Percentiles rank a stretch among this genome's conserved stretches.
Conservation (phyloP, 345 rosid genomes). For the Salix viminalis region DNA sequence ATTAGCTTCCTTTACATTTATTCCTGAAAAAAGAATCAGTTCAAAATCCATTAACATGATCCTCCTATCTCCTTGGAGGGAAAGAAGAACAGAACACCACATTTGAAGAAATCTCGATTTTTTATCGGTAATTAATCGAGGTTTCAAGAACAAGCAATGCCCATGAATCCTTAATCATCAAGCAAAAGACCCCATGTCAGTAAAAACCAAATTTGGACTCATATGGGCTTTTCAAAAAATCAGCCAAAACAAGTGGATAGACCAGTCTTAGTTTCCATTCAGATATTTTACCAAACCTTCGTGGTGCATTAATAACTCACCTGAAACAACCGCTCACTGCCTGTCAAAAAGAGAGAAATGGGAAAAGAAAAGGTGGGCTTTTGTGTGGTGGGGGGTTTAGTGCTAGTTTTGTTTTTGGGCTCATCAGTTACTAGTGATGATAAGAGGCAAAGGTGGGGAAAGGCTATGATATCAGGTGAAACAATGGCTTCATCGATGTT, state of each 20-base stretch:
- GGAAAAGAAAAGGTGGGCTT: slow-evolving; percentile 21
- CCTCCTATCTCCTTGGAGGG: not conserved
- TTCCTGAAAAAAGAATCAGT: not conserved
- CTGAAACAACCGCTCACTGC: too few species aligned
- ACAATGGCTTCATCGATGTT: slow-evolving; percentile 24
- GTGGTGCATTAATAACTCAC: not conserved
- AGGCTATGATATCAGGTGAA: slow-evolving; percentile 16
- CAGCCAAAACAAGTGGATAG: not conserved
- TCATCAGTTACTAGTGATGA: slow-evolving; percentile 13
- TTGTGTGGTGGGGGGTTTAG: not conserved
- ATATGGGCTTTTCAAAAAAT: not conserved
- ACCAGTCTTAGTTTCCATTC: not conserved
- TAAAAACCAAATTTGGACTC: not conserved
- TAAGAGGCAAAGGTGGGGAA: slow-evolving; percentile 22
- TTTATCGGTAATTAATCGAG: not conserved
- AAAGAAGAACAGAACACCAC: slow-evolving; percentile 3
- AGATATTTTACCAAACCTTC: slow-evolving; percentile 8
- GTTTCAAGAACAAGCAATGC: not conserved
- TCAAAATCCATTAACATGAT: not conserved
- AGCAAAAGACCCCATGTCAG: slow-evolving; percentile 1
- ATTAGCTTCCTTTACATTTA: not conserved
- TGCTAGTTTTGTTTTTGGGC: slow-evolving; percentile 1
- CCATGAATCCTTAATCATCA: slow-evolving; percentile 3
- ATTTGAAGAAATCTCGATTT: not conserved
- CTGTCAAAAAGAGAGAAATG: slow-evolving; percentile 19